These are phyloP conservation scores for Yarrowia yakushimensis DNA, from an alignment of 805 yeast species.

Conservation along the genomic window DNA sequence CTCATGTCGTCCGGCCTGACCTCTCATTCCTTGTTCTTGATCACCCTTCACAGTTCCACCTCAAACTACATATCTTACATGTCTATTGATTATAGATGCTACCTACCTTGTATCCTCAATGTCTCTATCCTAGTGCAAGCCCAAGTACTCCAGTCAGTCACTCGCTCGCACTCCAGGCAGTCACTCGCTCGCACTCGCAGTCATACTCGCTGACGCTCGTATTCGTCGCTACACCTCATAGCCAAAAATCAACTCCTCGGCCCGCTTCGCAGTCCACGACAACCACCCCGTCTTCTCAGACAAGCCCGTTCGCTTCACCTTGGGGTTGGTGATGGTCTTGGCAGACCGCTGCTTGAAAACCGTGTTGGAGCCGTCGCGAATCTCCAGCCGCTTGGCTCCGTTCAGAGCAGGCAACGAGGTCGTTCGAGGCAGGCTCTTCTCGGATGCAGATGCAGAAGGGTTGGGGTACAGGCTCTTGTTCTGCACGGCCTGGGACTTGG, in stretches of 20 bases:
- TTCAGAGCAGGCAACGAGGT: slow-evolving; percentile 18
- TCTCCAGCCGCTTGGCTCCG: slow-evolving; percentile 21
- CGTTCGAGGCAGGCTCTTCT: background rate
- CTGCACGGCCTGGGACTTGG: background rate
- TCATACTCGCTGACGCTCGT: background rate
- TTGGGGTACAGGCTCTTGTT: slow-evolving; percentile 30
- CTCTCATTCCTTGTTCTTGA: too few relatives aligned
- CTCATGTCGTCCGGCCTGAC: too few relatives aligned
- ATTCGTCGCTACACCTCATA: slow-evolving; percentile 43
- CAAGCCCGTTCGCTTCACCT: slow-evolving; percentile 10
- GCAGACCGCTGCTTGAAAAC: slow-evolving; percentile 29
- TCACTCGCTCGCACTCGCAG: too few relatives aligned
- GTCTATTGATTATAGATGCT: slow-evolving; percentile 1
- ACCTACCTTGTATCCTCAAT: background rate
- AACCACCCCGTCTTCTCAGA: slow-evolving; percentile 30
- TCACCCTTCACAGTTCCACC: too few relatives aligned
- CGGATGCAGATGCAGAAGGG: background rate
- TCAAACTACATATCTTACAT: background rate
- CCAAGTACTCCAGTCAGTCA: too few relatives aligned
- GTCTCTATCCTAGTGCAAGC: background rate
- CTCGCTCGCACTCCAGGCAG: too few relatives aligned
- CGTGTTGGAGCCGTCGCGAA: slow-evolving; percentile 32
- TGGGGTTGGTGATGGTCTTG: slow-evolving; percentile 25
- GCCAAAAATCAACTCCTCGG: slow-evolving; percentile 52
- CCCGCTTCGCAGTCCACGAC: slow-evolving; percentile 38